Base-by-base conservation (phyloP, 1,139 yeast species). In the Geotrichum reessii region DNA sequence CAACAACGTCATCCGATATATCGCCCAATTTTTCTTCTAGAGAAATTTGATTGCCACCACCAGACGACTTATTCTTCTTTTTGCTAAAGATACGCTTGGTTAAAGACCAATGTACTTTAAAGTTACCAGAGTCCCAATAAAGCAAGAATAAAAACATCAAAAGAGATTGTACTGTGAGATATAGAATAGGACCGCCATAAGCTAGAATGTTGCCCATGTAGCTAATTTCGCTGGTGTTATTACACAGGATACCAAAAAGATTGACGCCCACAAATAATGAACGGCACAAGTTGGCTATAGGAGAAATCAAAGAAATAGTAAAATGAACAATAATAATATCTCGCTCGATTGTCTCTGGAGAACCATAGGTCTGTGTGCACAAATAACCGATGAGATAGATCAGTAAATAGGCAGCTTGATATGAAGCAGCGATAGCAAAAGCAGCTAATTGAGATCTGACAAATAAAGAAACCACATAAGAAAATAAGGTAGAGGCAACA, bases 181-280 rank as follows among this genome's bases (percentile, higher is more conserved):
- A 73, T 11, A 73, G 59, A 28, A 73, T 69, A 1, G 75, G 75
- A 2, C 73, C 73, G 5, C 76, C 76, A 58, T 67, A 73, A 3
- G 74, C 74, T 9, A 63, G 50, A 28, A 73, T 71, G 53, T 66
- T 59, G 4, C 74, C 75, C 55, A 63, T 62, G 53, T 66, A 67
- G 1, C 69, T 54, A 19, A 70, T 64, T 25, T 63, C 61, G 1
- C 63, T 56, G 40, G 62, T 58, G 9, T 59, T 61, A 11, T 59
- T 58, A 58, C 76, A 73, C 25, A 71, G 56, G 19, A 71, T 64
- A 9, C 72, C 71, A 65, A 73, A 73, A 55, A 73, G 59, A 56
- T 73, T 73, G 58, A 73, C 58, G n/a, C 69, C 59, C 11, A 73
- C 68, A 58, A 73, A 73, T 25, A 72, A 50, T 2, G 74, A 69